These are phyloP conservation scores for Suillus lakei DNA, from an alignment of 768 basidiomycete genomes.

Conservation along the genomic window DNA sequence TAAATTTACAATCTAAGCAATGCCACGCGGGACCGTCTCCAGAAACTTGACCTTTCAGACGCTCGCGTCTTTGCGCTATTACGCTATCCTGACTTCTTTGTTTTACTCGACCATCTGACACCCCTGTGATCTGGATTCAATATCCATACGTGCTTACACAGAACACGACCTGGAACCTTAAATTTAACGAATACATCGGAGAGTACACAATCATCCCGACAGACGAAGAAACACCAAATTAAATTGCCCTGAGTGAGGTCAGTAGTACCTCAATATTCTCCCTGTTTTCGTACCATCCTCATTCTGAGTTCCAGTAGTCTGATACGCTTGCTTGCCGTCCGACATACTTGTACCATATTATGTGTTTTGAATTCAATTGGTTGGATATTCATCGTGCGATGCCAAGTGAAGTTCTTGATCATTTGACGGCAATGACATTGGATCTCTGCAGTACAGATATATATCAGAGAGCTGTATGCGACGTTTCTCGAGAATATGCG, in stretches of 20 bases:
- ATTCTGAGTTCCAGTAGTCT: neutral
- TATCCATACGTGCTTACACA: neutral
- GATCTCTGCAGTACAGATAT: neutral
- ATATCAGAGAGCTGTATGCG: constrained; percentile 53
- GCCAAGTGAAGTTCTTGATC: neutral
- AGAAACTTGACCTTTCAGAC: neutral
- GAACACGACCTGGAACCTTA: constrained; percentile 1
- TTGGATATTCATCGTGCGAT: neutral
- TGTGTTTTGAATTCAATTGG: too few species aligned
- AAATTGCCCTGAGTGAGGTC: neutral
- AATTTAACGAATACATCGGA: neutral
- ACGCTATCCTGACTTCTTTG: neutral
- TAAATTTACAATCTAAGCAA: too few species aligned
- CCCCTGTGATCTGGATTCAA: neutral
- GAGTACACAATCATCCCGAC: neutral
- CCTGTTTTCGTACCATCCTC: neutral
- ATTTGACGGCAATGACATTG: neutral
- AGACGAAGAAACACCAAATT: neutral
- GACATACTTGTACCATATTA: neutral
- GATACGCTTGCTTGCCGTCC: neutral
- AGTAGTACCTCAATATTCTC: neutral
- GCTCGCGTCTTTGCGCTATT: too few species aligned
- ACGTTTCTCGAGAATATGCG: constrained; percentile 72
- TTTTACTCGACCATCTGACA: neutral
- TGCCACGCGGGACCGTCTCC: neutral